Evolutionary conservation across 805 yeast species (phyloP), one percentile per base, ranked within the genome.

Genomic region (Kluyveromyces aestuarii): DNA sequence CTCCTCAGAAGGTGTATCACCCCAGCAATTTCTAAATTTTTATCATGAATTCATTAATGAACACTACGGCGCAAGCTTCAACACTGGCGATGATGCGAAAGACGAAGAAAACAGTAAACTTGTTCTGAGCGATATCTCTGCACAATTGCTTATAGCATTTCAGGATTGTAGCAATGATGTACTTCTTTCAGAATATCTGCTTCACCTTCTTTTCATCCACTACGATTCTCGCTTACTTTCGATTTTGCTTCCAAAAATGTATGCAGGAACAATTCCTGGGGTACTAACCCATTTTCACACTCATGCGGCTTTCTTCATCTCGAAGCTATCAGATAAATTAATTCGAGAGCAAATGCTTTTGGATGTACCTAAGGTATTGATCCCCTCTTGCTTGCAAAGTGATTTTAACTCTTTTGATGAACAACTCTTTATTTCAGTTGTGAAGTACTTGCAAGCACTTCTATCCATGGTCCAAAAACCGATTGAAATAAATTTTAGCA

Each of bases 1-100:
- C 53, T 58, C 63, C 2, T 56, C 57, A 10, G 55, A 61, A 39
- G 61, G 59, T 14, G 51, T 64, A 13, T 49, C 61, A 16, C 48
- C 68, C 1, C 46, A 50, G 14, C 67, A 62, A 27, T 65, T 64
- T 47, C 49, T 61, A 5, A 62, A 58, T 37, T 52, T 65, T 25
- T 65, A 61, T 51, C 63, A 63, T 41, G 69, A 65, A 46, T 57
- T 64, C 41, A 62, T 59, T 44, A 65, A 61, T 50, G 67, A 63
- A 47, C 55, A 58, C 43, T 55, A 58, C 45, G 51, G 47, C 6
- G 14, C 47, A 9, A 39, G 46, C 10, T n/a, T 46, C 16, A 48
- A 43, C 25, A 36, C 27, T 17, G 49, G 46, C 13, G 50, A 50
- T n/a, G 45, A 44, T 6, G 38, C 46, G 40, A 39, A 45, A 9